phyloP scores from a whole-genome alignment of 2,329 filamentous ascomycete genomes.

The Pseudogymnoascus sp. region DNA sequence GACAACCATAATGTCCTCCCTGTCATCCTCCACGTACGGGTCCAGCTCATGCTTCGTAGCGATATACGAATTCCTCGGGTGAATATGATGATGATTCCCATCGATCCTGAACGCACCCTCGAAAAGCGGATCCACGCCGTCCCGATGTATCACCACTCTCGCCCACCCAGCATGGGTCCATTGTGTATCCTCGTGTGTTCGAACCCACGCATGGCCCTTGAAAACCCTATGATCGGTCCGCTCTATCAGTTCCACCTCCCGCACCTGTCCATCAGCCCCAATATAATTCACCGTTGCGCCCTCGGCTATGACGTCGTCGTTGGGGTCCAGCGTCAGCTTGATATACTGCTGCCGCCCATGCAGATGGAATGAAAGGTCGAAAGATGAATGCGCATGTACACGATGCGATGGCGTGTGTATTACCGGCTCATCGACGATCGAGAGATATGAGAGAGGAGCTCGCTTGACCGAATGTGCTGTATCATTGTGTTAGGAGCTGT shows the following conservation, averaged over 20 bases:
- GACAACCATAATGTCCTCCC: constrained; percentile 75
- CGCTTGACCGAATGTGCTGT: constrained; percentile 63
- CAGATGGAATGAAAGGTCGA: constrained; percentile 76
- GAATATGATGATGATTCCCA: constrained; percentile 79
- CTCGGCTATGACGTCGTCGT: constrained; percentile 77
- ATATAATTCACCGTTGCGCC: constrained; percentile 68
- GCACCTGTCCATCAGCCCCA: constrained; percentile 60
- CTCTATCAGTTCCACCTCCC: constrained; percentile 58
- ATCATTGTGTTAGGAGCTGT: constrained; percentile 3
- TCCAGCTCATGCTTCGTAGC: constrained; percentile 64
- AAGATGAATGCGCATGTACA: constrained; percentile 71
- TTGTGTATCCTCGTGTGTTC: constrained; percentile 46
- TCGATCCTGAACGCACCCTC: constrained; percentile 80
- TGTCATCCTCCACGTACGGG: constrained; percentile 44
- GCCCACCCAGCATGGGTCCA: constrained; percentile 87
- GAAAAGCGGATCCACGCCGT: constrained; percentile 74
- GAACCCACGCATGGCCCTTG: constrained; percentile 68
- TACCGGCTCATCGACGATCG: constrained; percentile 62
- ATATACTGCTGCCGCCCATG: constrained; percentile 59
- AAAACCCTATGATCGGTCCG: constrained; percentile 72
- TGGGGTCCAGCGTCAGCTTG: constrained; percentile 76
- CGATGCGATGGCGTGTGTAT: constrained; percentile 73
- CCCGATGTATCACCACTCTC: constrained; percentile 65
- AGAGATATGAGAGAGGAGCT: constrained; percentile 68
- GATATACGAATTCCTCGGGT: constrained; percentile 65